Percentiles rank a stretch among this genome's conserved stretches.
Evolutionary conservation across 805 yeast genomes (phyloP).

Genomic region (Lipomyces kockii): DNA sequence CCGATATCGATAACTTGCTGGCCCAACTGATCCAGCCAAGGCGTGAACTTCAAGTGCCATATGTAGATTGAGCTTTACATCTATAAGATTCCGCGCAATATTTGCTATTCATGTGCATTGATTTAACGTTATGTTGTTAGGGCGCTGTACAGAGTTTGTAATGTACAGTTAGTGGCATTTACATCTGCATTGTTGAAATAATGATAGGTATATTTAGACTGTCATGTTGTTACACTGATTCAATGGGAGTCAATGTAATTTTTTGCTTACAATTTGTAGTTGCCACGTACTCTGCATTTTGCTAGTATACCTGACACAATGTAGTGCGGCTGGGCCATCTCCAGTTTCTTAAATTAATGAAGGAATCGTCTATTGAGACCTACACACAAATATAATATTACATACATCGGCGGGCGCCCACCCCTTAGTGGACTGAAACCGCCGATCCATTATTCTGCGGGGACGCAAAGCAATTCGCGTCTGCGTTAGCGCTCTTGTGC

Average conservation of each 20-base stretch:
- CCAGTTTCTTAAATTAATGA: no score
- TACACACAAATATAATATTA: no score
- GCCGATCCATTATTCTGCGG: background rate
- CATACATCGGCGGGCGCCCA: no score
- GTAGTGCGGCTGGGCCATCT: no score
- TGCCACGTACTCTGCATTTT: no score
- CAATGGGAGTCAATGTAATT: background rate
- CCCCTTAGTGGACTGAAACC: no score
- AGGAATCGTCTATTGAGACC: no score
- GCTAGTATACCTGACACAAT: no score
- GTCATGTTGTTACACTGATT: background rate
- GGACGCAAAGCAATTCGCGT: no score
- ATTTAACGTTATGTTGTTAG: background rate
- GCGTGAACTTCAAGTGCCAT: background rate
- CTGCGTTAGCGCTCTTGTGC: background rate
- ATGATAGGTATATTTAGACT: background rate
- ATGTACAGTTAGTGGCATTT: background rate
- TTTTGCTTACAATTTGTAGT: no score
- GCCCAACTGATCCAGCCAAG: constrained; percentile 12
- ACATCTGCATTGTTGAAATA: constrained; percentile 1
- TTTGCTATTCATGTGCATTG: background rate
- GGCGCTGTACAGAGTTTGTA: background rate
- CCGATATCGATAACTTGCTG: constrained; percentile 75
- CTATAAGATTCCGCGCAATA: background rate
- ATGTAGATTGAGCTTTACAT: background rate